These are phyloP conservation scores for Ceratonia siliqua DNA, from an alignment of 306 rosid species.

Conservation along the genomic window DNA sequence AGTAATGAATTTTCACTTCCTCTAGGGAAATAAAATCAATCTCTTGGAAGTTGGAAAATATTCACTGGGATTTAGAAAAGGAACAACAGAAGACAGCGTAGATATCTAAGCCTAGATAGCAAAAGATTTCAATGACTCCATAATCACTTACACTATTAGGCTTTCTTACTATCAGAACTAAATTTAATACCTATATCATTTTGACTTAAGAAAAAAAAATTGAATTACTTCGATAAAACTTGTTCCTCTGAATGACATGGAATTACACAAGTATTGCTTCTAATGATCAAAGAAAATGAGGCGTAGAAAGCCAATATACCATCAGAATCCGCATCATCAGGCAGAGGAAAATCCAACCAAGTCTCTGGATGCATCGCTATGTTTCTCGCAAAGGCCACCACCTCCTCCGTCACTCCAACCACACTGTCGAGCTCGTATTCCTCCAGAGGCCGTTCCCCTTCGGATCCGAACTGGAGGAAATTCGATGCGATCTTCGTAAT, in stretches of 20 bases:
- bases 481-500: slow-evolving; percentile 91
- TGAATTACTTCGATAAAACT: background rate
- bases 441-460: slow-evolving; percentile 49
- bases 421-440: slow-evolving; percentile 57
- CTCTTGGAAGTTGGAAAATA: too few relatives aligned
- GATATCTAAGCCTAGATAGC: background rate
- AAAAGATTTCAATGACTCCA: background rate
- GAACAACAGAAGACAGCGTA: background rate
- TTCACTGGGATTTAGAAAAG: background rate
- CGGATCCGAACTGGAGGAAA: slow-evolving; percentile 76
- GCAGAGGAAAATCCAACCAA: slow-evolving; percentile 85
- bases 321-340: slow-evolving; percentile 60
- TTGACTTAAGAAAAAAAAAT: background rate
- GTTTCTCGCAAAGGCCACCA: slow-evolving; percentile 65
- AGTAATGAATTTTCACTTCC: background rate
- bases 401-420: slow-evolving; percentile 72
- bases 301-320: slow-evolving; percentile 43
- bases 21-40: background rate
- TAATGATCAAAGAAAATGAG: background rate
- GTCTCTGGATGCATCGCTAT: slow-evolving; percentile 83
- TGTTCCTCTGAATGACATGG: background rate
- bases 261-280: background rate
- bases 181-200: background rate
- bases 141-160: background rate
- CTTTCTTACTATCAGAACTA: background rate